Base-by-base conservation (phyloP, 257 asterid species). In the Lantana camara region DNA sequence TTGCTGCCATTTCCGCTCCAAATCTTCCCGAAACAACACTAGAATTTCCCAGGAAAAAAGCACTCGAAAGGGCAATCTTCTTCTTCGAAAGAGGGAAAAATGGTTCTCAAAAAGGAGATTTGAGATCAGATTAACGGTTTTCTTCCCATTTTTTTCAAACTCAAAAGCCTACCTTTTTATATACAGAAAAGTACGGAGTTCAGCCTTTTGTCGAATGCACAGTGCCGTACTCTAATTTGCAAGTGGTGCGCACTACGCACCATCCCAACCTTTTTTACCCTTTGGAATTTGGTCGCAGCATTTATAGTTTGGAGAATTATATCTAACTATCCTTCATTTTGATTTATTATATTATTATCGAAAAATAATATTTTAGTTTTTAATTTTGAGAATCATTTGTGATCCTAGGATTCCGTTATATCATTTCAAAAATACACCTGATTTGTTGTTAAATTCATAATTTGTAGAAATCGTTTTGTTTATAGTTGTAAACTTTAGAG, bases 1-100 rank as follows among this genome's bases (percentile, higher is more conserved):
- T 76, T 32, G 75, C 75, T 34, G 86, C 89, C 96, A 88, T 88
- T 45, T 47, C 66, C 58, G 66, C 22, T 48, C 45, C 63, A 15
- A 21, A 35, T 30, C 4, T 27, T 11, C 14, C 35, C 15, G 13
- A 44, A 66, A 35, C 64, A 35, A n/a, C n/a, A n/a, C n/a, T n/a
- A n/a, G n/a, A 9, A 19, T 40, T 11, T 67, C 54, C 19, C 35
- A 34, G 57, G n/a, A n/a, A n/a, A n/a, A n/a, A n/a, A n/a, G n/a
- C n/a, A n/a, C n/a, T n/a, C n/a, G n/a, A n/a, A n/a, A n/a, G n/a
- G n/a, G n/a, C n/a, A n/a, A n/a, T n/a, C n/a, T 20, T 54, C 21
- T 1, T 46, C n/a, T 59, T 20, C 34, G 34, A 19, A 44, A 71
- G 73, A 53, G 62, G 41, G 49, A 68, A n/a, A n/a, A n/a, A 62